phyloP scores from a whole-genome alignment of 441 rosid genomes.

The Viola pubescens region DNA sequence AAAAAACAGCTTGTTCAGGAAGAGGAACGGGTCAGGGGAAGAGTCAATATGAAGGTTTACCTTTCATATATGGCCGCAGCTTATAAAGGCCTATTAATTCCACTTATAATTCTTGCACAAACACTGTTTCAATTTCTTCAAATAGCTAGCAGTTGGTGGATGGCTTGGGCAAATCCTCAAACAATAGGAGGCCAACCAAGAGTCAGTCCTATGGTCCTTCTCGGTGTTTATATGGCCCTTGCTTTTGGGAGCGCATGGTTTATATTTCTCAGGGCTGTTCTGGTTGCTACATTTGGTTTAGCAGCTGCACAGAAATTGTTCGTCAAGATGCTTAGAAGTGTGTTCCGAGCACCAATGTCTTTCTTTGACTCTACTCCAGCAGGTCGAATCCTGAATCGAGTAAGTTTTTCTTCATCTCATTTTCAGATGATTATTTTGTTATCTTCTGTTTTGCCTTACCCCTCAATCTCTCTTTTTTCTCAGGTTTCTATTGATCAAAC shows the following conservation, averaged over 20 bases:
- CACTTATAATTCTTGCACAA: slow-evolving; percentile 87
- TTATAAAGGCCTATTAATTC: slow-evolving; percentile 83
- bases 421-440: slow-evolving; percentile 4
- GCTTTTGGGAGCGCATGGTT: slow-evolving; percentile 98
- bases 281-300: slow-evolving; percentile 97
- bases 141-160: slow-evolving; percentile 99
- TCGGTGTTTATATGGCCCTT: slow-evolving; percentile 85
- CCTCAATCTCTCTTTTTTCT: slow-evolving; percentile 8
- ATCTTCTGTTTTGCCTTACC: neutral
- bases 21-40: slow-evolving; percentile 96
- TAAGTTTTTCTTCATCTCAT: slow-evolving; percentile 26
- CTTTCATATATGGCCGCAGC: slow-evolving; percentile 98
- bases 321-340: slow-evolving; percentile 87
- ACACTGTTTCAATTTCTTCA: slow-evolving; percentile 91
- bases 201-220: slow-evolving; percentile 75
- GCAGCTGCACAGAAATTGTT: slow-evolving; percentile 97
- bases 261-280: slow-evolving; percentile 91
- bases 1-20: slow-evolving; percentile 97
- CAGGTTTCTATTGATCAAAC: slow-evolving; percentile 99
- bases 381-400: slow-evolving; percentile 95
- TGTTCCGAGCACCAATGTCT: slow-evolving; percentile 95
- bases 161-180: slow-evolving; percentile 99
- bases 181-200: slow-evolving; percentile 86
- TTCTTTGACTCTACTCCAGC: slow-evolving; percentile 99
- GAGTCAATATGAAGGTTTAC: slow-evolving; percentile 95